Evolutionary conservation across 106 monocot genomes (phyloP), one percentile per base, ranked within the genome.

Genomic region (Gastrodia elata): DNA sequence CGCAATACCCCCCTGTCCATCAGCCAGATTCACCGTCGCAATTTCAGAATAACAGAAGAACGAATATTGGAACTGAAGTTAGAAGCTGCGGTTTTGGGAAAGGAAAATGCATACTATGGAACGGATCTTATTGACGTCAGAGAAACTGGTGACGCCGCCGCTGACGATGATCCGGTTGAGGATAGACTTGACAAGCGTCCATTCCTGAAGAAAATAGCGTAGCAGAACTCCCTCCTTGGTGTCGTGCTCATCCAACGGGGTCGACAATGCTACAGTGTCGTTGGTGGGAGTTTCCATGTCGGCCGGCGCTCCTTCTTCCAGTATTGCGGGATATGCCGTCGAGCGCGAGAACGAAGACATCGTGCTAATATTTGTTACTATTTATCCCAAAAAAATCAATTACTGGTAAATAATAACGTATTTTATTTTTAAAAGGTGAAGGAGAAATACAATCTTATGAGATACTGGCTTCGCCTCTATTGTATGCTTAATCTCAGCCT

Each of bases 161-260:
- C 74, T 73, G 79, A 84, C 39, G 70, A 91, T 79, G 65, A 97
- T 93, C 55, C 75, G 79, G 72, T 80, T 79, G 77, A 97, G 82
- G 59, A 93, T 58, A 57, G 84, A 82, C 61, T 88, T 88, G 78
- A 98, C 78, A 65, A 88, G 58, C 65, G 79, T 72, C 93, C 97
- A 93, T 70, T 98, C 93, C 72, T 88, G 90, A 49, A 98, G 79
- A 83, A 98, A 98, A 83, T 88, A 91, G 64, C 86, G 82, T 42
- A 78, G 83, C 28, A 98, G 83, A 35, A 90, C 85, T 37, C 55
- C 68, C 77, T 98, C 97, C 78, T 98, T 93, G 39, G 90, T 81
- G 48, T 92, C 93, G 68, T 90, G 84, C 77, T 93, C 92, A 22
- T 69, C 75, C 41, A 73, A 10, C 42, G n/a, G 1, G 22, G 44